Conservation (phyloP, 306 rosid species). For the Dalbergia cultrata region DNA sequence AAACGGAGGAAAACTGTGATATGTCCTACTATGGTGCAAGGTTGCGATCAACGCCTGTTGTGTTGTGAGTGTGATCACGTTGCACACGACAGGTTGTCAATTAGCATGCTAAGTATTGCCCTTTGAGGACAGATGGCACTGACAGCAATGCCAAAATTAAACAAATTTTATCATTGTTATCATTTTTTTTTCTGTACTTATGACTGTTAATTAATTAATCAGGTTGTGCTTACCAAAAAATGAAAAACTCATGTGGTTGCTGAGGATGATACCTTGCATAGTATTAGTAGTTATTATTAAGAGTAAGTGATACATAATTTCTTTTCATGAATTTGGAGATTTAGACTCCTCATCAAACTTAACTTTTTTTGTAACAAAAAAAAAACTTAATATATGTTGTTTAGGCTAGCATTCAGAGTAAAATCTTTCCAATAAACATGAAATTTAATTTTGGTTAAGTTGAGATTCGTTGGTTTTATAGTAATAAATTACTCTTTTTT, state of each 20-base stretch:
- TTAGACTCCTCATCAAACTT: too few species aligned
- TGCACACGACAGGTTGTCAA: slow-evolving; percentile 28
- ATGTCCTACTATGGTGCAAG: neutral
- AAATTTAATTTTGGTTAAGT: too few species aligned
- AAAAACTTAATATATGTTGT: too few species aligned
- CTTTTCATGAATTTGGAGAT: too few species aligned
- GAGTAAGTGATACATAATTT: too few species aligned
- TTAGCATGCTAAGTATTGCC: slow-evolving; percentile 3
- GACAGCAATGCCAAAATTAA: neutral
- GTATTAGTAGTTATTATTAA: too few species aligned
- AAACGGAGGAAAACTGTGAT: neutral
- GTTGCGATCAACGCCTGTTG: neutral
- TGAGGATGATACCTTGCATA: neutral
- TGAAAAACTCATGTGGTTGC: neutral
- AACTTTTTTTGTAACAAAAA: too few species aligned
- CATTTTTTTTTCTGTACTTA: neutral
- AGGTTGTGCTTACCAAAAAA: too few species aligned
- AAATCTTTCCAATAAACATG: too few species aligned
- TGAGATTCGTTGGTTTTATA: too few species aligned
- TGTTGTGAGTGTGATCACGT: slow-evolving; percentile 10
- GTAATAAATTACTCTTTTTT: too few species aligned
- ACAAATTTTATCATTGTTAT: neutral
- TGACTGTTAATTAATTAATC: neutral
- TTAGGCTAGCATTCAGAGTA: too few species aligned
- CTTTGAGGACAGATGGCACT: slow-evolving; percentile 21